Evolutionary conservation across 805 yeast genomes (phyloP), one percentile per base, ranked within the genome.

Genomic region (Kuraishia cidri): DNA sequence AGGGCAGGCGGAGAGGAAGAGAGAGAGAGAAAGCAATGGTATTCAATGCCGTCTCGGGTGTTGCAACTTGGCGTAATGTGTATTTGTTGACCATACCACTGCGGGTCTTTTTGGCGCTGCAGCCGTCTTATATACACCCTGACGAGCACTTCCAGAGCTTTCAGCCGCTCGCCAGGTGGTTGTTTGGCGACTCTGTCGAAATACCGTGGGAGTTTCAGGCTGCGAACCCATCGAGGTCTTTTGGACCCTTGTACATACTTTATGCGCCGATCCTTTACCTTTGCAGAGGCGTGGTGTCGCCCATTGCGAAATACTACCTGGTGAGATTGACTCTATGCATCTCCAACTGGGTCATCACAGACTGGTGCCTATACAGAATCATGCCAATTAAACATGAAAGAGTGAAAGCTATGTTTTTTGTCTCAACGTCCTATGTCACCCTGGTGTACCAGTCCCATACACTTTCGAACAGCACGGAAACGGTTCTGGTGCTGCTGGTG

Each of bases 71-170:
- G 79, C 56, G 83, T 39, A 47, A 46, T 14, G 46, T 67, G 4
- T 67, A 73, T 42, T 36, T 71, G 7, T 14, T 60, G 9, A 52
- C 72, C 7, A 54, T 76, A 3, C 63, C 64, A 0, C 44, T 72
- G 18, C 50, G 85, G 32, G 56, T 80, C 15, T 58, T 69, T 17
- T 59, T 85, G 29, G 76, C 82, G 0, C 50, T 82, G 2, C 74
- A 80, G 35, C 68, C 80, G 20, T 84, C 96, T 0, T 92, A 94
- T 50, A 77, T 92, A 30, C 99, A 94, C 44, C 99, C 99, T 0
- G 99, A 92, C 62, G 99, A 92, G 58, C 96, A 88, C 52, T 84
- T 85, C 52, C 99, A 94, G 52, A 72, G 79, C n/a, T 70, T 94
- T 30, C 94, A 87, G 51, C 79, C 81, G 1, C 47, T 90, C 16